Evolutionary conservation across 2,329 filamentous ascomycete genomes (phyloP).

Genomic region (Talaromyces albobiverticillius): DNA sequence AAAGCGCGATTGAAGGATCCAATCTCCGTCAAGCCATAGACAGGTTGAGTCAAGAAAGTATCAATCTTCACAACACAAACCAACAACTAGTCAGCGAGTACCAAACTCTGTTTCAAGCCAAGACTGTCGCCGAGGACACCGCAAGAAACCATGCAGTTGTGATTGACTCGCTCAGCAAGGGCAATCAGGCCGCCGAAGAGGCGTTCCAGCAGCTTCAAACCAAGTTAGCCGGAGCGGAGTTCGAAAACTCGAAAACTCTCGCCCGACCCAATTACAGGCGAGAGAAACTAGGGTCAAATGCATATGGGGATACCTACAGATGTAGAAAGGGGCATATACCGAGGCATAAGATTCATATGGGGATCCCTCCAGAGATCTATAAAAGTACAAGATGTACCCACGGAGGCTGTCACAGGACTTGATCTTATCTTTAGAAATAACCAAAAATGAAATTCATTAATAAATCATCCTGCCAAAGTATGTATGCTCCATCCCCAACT

Average conservation of each 20-base stretch:
- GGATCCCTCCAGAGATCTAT: no score
- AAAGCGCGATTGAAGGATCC: not conserved
- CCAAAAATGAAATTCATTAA: no score
- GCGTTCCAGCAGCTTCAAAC: not conserved
- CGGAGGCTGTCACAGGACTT: no score
- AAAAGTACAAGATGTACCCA: no score
- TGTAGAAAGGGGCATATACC: no score
- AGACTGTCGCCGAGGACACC: not conserved
- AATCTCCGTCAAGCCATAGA: not conserved
- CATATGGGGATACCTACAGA: no score
- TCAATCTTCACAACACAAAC: not conserved
- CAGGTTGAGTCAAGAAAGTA: not conserved
- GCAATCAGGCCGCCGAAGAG: not conserved
- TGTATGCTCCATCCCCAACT: constrained; percentile 1
- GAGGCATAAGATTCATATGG: no score
- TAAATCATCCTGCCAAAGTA: no score
- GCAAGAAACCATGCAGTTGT: not conserved
- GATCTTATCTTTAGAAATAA: no score
- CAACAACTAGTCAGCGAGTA: not conserved
- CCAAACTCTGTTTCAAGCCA: not conserved
- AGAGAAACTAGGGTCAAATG: no score
- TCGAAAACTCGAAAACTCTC: no score
- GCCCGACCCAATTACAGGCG: no score
- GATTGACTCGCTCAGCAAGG: not conserved
- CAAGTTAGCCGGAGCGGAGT: not conserved